phyloP scores from a whole-genome alignment of 139 green algal genomes.

The Tetraselmis striata region DNA sequence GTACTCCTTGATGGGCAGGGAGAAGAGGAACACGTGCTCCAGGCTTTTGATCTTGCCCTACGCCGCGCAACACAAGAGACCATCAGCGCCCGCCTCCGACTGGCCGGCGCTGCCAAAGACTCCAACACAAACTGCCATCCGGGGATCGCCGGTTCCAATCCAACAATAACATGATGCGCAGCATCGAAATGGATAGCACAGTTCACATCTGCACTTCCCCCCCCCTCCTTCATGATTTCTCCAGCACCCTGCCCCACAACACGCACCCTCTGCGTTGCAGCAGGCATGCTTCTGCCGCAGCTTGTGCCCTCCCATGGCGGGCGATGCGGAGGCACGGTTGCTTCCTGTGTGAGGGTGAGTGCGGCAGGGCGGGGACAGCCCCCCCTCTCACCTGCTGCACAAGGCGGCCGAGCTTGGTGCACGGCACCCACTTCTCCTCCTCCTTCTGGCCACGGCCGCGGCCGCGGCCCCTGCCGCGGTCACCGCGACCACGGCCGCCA shows the following conservation, averaged over 20 bases:
- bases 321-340: too few relatives aligned
- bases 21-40: conserved; percentile 99
- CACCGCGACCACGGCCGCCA: conserved; percentile 37
- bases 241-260: not conserved
- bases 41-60: conserved; percentile 98
- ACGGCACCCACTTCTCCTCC: conserved; percentile 95
- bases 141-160: too few relatives aligned
- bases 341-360: too few relatives aligned
- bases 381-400: conserved; percentile 94
- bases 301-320: too few relatives aligned
- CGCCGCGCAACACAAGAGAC: not conserved
- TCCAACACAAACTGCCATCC: too few relatives aligned
- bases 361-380: too few relatives aligned
- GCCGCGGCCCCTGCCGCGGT: conserved; percentile 59
- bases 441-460: conserved; percentile 71
- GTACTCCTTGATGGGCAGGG: conserved; percentile 97
- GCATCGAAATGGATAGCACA: too few relatives aligned
- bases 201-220: not conserved
- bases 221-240: not conserved
- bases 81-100: too few relatives aligned
- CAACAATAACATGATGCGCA: too few relatives aligned
- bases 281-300: too few relatives aligned
- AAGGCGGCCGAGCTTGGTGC: conserved; percentile 96
- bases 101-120: too few relatives aligned
- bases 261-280: too few relatives aligned